A percentile compares a stretch with the other conserved stretches of the same genome.
These are phyloP conservation scores for Magnusiomyces tetraspermus DNA, from an alignment of 1,139 yeast species.

Conservation along the genomic window DNA sequence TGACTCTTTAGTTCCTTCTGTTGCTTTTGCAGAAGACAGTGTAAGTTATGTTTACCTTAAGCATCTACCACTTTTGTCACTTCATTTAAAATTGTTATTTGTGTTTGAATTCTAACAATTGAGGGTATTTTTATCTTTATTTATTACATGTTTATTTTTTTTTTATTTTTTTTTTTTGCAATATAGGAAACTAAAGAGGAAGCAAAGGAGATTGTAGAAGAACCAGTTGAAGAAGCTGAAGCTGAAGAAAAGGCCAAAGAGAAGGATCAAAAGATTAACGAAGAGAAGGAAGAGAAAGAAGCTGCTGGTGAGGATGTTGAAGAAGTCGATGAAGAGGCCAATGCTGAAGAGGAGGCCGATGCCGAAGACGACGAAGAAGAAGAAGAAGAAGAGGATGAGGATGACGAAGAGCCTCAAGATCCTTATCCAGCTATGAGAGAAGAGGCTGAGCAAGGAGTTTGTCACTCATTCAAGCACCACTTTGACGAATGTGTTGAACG, in stretches of 20 bases:
- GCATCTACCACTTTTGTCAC: background rate
- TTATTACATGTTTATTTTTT: no score
- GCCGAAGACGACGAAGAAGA: constrained; percentile 30
- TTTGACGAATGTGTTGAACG: constrained; percentile 92
- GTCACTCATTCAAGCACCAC: constrained; percentile 75
- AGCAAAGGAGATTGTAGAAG: constrained; percentile 14
- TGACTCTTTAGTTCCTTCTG: constrained; percentile 71
- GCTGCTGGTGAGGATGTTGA: constrained; percentile 45
- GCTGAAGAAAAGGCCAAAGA: constrained; percentile 25
- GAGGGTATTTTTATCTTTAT: background rate
- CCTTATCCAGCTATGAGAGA: constrained; percentile 27
- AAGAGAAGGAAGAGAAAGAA: constrained; percentile 32
- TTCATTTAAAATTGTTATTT: no score
- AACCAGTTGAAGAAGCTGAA: constrained; percentile 20
- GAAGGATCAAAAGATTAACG: constrained; percentile 34
- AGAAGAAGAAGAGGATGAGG: constrained; percentile 34
- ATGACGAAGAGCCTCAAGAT: constrained; percentile 34
- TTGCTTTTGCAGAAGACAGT: constrained; percentile 58
- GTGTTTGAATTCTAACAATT: background rate
- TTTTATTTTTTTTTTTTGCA: background rate
- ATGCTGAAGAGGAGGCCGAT: constrained; percentile 30
- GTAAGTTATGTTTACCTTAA: background rate
- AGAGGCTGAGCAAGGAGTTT: constrained; percentile 48
- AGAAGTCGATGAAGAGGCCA: constrained; percentile 16
- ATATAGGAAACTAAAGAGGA: constrained; percentile 18